phyloP scores from a whole-genome alignment of 352 stramenopile genomes.

The Phytophthora palmivora region DNA sequence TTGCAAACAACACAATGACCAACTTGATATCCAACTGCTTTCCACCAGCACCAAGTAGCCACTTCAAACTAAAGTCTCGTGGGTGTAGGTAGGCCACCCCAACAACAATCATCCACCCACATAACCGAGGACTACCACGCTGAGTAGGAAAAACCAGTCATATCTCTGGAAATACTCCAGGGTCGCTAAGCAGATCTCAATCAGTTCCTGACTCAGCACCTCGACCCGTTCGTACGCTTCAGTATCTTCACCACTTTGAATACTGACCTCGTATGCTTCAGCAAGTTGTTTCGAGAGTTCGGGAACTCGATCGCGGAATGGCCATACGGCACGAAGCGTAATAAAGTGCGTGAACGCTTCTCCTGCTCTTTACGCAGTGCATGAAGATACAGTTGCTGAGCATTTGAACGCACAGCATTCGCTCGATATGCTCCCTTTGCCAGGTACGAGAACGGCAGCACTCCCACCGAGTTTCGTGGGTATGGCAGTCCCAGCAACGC shows the following conservation, averaged over 20 bases:
- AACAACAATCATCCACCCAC: slow-evolving; percentile 76
- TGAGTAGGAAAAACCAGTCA: slow-evolving; percentile 85
- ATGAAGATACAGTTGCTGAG: slow-evolving; percentile 72
- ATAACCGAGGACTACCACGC: slow-evolving; percentile 79
- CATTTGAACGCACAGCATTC: slow-evolving; percentile 75
- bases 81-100: slow-evolving; percentile 65
- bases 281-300: slow-evolving; percentile 38
- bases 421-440: slow-evolving; percentile 67
- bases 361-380: slow-evolving; percentile 71
- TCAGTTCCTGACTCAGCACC: slow-evolving; percentile 63
- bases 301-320: slow-evolving; percentile 54
- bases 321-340: slow-evolving; percentile 66
- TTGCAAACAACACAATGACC: slow-evolving; percentile 29
- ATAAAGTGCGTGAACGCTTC: slow-evolving; percentile 62
- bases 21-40: slow-evolving; percentile 43
- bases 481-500: slow-evolving; percentile 76
- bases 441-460: slow-evolving; percentile 78
- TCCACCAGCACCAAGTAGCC: slow-evolving; percentile 32
- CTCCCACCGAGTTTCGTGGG: slow-evolving; percentile 84
- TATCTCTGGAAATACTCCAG: slow-evolving; percentile 86
- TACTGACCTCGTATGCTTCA: slow-evolving; percentile 25
- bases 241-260: slow-evolving; percentile 13
- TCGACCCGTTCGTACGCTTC: slow-evolving; percentile 43
- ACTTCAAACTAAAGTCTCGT: slow-evolving; percentile 34
- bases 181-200: slow-evolving; percentile 77